Conservation (phyloP, 2,329 filamentous ascomycete species). For the Xylaria sp. region DNA sequence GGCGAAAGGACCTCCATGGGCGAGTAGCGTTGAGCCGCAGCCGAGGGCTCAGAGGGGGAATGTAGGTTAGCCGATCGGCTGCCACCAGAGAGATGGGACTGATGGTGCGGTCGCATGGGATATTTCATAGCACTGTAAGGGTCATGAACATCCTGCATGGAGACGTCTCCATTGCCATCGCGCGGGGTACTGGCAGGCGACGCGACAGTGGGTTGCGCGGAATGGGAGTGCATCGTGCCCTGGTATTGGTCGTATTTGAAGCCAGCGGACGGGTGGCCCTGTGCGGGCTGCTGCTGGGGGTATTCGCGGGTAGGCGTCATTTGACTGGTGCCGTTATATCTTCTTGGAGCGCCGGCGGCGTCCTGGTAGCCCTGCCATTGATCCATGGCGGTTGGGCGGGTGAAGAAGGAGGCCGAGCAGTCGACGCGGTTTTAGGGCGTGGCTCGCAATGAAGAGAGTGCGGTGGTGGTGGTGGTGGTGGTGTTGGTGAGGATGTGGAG, state of each 20-base stretch:
- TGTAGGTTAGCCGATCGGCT: slow-evolving; percentile 70
- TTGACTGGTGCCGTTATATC: slow-evolving; percentile 59
- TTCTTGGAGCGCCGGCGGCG: slow-evolving; percentile 68
- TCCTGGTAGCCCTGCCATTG: slow-evolving; percentile 77
- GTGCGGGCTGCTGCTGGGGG: slow-evolving; percentile 44
- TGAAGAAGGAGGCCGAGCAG: slow-evolving; percentile 12
- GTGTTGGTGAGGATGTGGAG: slow-evolving; percentile 30
- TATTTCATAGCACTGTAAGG: slow-evolving; percentile 89
- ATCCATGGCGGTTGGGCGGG: slow-evolving; percentile 58
- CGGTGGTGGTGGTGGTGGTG: too few species aligned
- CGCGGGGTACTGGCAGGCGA: slow-evolving; percentile 60
- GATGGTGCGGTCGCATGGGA: slow-evolving; percentile 79
- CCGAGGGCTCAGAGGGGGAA: slow-evolving; percentile 78
- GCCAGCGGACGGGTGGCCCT: slow-evolving; percentile 61
- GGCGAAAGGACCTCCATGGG: slow-evolving; percentile 93
- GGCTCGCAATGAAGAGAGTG: slow-evolving; percentile 30
- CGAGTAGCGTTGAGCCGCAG: slow-evolving; percentile 90
- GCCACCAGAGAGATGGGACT: slow-evolving; percentile 71
- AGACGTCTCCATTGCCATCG: slow-evolving; percentile 78
- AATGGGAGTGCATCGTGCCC: slow-evolving; percentile 53
- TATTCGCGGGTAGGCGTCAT: slow-evolving; percentile 49
- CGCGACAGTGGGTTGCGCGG: slow-evolving; percentile 52
- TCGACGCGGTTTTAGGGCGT: slow-evolving; percentile 25
- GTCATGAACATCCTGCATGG: slow-evolving; percentile 88
- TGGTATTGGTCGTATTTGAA: slow-evolving; percentile 78